Conservation (phyloP, 2,329 filamentous ascomycete genomes). For the Acephala macrosclerotiorum region DNA sequence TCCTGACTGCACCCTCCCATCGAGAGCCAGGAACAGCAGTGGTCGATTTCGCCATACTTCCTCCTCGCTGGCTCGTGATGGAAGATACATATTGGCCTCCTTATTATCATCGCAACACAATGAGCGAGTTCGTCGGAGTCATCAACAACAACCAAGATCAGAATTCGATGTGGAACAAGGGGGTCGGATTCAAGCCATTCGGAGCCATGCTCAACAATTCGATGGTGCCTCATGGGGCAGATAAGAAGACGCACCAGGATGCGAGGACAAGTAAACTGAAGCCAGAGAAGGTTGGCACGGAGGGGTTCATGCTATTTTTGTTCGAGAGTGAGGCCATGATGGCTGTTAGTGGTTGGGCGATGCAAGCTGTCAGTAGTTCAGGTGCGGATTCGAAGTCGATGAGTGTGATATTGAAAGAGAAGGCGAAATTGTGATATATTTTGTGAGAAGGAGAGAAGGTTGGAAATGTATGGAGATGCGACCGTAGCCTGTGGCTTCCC, state of each 20-base stretch:
- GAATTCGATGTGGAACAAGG: conserved; percentile 52
- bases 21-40: conserved; percentile 59
- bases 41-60: conserved; percentile 68
- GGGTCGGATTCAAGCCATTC: conserved; percentile 57
- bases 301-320: conserved; percentile 67
- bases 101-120: conserved; percentile 68
- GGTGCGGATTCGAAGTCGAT: background rate
- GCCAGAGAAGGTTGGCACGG: conserved; percentile 58
- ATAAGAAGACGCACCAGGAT: conserved; percentile 59
- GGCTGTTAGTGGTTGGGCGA: conserved; percentile 73
- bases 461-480: too few relatives aligned
- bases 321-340: conserved; percentile 70
- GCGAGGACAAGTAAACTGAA: conserved; percentile 58
- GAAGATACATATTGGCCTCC: conserved; percentile 64
- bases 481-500: too few relatives aligned
- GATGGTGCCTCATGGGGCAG: conserved; percentile 65
- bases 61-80: conserved; percentile 65
- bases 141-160: conserved; percentile 65
- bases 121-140: conserved; percentile 69
- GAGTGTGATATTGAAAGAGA: conserved; percentile 2
- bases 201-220: conserved; percentile 66
- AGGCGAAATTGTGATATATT: conserved; percentile 2
- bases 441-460: background rate
- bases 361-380: background rate
- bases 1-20: conserved; percentile 62